Evolutionary conservation across 495 filamentous ascomycete species (phyloP).

Genomic region (Trypethelium eluteriae): DNA sequence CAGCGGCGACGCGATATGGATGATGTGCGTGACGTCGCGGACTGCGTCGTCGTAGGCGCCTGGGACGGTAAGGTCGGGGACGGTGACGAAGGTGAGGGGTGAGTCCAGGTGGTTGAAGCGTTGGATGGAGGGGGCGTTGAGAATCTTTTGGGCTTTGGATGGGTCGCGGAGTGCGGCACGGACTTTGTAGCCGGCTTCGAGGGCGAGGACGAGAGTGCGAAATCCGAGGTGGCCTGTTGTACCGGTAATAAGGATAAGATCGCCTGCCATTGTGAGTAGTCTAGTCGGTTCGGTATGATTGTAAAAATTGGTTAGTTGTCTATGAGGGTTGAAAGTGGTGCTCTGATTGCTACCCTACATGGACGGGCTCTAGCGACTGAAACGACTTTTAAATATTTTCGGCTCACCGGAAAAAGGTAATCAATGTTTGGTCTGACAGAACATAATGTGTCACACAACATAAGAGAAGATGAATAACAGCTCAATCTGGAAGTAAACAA

Average conservation of each 20-base stretch:
- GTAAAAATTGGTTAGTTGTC: too few relatives aligned
- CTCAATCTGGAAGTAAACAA: too few relatives aligned
- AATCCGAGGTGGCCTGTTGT: slow-evolving; percentile 25
- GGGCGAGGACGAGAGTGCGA: slow-evolving; percentile 18
- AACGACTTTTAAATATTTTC: too few relatives aligned
- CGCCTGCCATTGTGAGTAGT: background rate
- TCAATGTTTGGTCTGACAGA: too few relatives aligned
- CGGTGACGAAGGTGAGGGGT: slow-evolving; percentile 29
- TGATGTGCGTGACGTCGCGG: slow-evolving; percentile 35
- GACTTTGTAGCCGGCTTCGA: slow-evolving; percentile 23
- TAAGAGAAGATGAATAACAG: too few relatives aligned
- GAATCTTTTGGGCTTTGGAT: slow-evolving; percentile 17
- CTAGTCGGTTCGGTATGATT: too few relatives aligned
- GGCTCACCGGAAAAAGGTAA: too few relatives aligned
- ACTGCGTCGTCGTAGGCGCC: slow-evolving; percentile 36
- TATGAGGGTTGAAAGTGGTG: too few relatives aligned
- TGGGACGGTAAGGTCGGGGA: slow-evolving; percentile 36
- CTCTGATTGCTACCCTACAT: too few relatives aligned
- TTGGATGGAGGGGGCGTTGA: slow-evolving; percentile 14
- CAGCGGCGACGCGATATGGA: slow-evolving; percentile 38
- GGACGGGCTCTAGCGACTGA: too few relatives aligned
- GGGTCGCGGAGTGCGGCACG: slow-evolving; percentile 22
- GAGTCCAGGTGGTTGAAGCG: background rate
- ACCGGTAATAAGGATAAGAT: slow-evolving; percentile 23
- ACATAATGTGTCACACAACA: too few relatives aligned